These are phyloP conservation scores for Fusarium pseudonygamai DNA, from an alignment of 2,329 filamentous ascomycete genomes.

Conservation along the genomic window DNA sequence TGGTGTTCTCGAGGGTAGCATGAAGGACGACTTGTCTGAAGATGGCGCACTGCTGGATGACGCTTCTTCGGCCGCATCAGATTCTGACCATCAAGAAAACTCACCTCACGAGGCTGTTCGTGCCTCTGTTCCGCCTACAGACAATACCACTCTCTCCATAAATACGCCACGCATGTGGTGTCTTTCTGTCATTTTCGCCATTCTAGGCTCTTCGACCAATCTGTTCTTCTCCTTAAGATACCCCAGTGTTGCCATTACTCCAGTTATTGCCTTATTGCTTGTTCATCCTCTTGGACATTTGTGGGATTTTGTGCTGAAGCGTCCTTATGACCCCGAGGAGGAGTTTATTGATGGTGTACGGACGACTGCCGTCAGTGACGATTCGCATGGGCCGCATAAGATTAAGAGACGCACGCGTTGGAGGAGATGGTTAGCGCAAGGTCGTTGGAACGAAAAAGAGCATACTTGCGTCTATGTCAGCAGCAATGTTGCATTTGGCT, in stretches of 20 bases:
- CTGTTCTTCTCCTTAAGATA: slow-evolving; percentile 91
- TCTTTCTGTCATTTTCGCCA: slow-evolving; percentile 80
- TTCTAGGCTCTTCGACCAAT: slow-evolving; percentile 85
- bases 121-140: slow-evolving; percentile 79
- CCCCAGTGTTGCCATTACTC: slow-evolving; percentile 88
- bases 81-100: slow-evolving; percentile 69
- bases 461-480: slow-evolving; percentile 90
- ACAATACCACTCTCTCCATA: slow-evolving; percentile 81
- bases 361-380: slow-evolving; percentile 30
- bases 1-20: slow-evolving; percentile 55
- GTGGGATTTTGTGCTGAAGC: slow-evolving; percentile 79
- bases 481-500: slow-evolving; percentile 89
- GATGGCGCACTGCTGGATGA: slow-evolving; percentile 50
- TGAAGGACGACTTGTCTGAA: slow-evolving; percentile 52
- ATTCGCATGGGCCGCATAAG: slow-evolving; percentile 27
- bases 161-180: slow-evolving; percentile 90
- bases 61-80: slow-evolving; percentile 53
- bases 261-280: slow-evolving; percentile 85
- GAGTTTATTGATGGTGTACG: slow-evolving; percentile 61
- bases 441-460: slow-evolving; percentile 87
- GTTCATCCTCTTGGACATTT: slow-evolving; percentile 84
- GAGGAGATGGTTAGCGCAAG: slow-evolving; percentile 81
- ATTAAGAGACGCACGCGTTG: slow-evolving; percentile 53
- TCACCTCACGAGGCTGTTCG: slow-evolving; percentile 82
- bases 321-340: slow-evolving; percentile 62